Base-by-base conservation (phyloP, 331 rosid species). In the Malus hybrid region DNA sequence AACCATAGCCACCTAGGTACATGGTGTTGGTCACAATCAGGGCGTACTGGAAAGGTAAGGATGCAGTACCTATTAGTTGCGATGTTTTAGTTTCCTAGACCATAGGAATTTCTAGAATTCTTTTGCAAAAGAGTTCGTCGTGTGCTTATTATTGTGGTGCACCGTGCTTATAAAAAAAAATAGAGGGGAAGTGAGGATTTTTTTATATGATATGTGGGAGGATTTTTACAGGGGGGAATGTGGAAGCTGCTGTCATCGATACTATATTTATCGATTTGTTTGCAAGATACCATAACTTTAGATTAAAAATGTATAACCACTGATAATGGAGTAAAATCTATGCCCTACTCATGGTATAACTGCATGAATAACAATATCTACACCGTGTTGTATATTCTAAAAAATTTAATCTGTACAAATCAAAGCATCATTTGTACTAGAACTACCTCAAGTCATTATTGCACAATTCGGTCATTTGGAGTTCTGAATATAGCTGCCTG, bases 41-140 rank as follows among this genome's bases (percentile, higher is more conserved):
- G 90, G 66, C 91, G 78, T 71, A 79, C 91, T 10, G 99, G 99
- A 74, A 92, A 95, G 99, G 99, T 85, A 84, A 88, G 86, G 82
- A 10, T 19, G 2, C 50, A 16, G 56, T 61, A 39, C 70, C 32
- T 75, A 69, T 71, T 22, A 44, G 67, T 77, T 71, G 68, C 42
- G 44, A 68, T 33, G 63, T 61, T 68, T 50, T 32, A 30, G 26
- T 15, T 75, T 74, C 61, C 66, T 32, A 4, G 70, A n/a, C 64
- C 20, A 14, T 66, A 4, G 56, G 56, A 68, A 18, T 57, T 66
- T 69, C 19, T 77, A 4, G 6, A 29, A 3, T 42, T 36, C 19
- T 66, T 26, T 24, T 13, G 50, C 44, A 67, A 22, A n/a, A 71
- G 64, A 15, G 64, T 70, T 70, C 18, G 58, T 64, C 63, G 52